Percentiles rank a stretch among this genome's conserved stretches.
phyloP scores from a whole-genome alignment of 2,329 filamentous ascomycete species.

The Alternaria sp. region DNA sequence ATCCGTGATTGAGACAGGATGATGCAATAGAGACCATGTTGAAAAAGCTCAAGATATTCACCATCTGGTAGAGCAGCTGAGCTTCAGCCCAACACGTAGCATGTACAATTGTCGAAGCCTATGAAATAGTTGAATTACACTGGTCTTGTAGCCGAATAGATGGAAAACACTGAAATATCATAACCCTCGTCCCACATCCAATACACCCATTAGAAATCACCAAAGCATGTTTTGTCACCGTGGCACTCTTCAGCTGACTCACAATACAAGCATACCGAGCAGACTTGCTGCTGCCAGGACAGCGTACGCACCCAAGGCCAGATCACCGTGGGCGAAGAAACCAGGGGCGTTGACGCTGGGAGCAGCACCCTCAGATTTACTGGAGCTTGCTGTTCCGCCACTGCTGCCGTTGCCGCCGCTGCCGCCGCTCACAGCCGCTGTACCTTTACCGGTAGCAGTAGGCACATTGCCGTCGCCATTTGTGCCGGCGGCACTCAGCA shows the following conservation, averaged over 20 bases:
- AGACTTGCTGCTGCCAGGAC: conserved; percentile 34
- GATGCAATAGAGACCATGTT: neutral
- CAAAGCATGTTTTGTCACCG: neutral
- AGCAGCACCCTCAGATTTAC: conserved; percentile 25
- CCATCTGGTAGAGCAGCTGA: neutral
- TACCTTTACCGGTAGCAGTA: conserved; percentile 43
- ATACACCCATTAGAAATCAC: neutral
- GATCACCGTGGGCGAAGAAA: conserved; percentile 39
- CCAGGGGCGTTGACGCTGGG: conserved; percentile 31
- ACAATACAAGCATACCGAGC: conserved; percentile 42
- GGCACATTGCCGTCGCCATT: conserved; percentile 64
- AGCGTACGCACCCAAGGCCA: conserved; percentile 34
- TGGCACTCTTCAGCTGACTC: neutral
- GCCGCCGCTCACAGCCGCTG: conserved; percentile 22
- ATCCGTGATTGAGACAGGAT: neutral
- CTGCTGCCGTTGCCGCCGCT: conserved; percentile 9
- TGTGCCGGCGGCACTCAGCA: conserved; percentile 69
- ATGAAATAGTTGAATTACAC: neutral
- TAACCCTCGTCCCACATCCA: neutral
- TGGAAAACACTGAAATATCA: neutral
- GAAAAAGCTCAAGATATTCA: neutral
- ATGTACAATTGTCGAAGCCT: neutral
- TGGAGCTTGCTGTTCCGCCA: conserved; percentile 21
- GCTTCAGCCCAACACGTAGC: neutral
- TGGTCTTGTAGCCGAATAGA: neutral